Base-by-base conservation (phyloP, 2,329 filamentous ascomycete species). In the Microcyclospora tardicrescens region DNA sequence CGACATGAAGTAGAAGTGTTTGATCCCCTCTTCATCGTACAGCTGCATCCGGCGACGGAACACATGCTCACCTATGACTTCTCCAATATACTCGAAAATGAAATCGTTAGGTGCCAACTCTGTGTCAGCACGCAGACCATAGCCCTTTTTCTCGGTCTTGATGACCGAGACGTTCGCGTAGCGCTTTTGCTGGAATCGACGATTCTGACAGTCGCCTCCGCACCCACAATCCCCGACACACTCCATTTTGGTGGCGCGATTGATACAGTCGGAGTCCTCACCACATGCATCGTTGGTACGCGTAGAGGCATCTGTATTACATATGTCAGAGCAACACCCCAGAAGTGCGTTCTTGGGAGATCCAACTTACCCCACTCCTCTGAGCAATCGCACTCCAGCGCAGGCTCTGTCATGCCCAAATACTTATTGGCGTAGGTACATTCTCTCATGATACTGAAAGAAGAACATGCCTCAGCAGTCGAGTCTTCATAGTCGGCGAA, bases 1-100 rank as follows among this genome's bases (percentile, higher is more conserved):
- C 19, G 91, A 96, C 91, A 98, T 98, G 68, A 98, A 98, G 64
- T 98, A 98, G 61, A 98, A 98, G 63, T 98, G 91, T 61, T 93
- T 94, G 71, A 98, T 95, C 44, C 87, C 87, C 60, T 96, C 85
- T 35, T 91, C 75, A 57, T 95, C 86, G 62, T 98, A 98, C 55
- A 93, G 82, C 30, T 85, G 67, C 79, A 93, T 95, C 44, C 91
- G 84, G 42, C 79, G 77, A 40, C 86, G 82, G 57, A 96, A 96
- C 10, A 81, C 81, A 24, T 76, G 73, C 63, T 98, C 89, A 53
- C 93, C 89, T 59, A 98, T 95, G 51, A 96, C 91, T 63, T 98
- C 91, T 52, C 91, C 91, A 52, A 98, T 89, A 61, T 98, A 98
- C 64, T 98, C 91, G 59, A 85, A 96, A 51, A 98, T 85, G 58